Evolutionary conservation across 2,329 filamentous ascomycete species (phyloP).

Genomic region (Pseudocercospora vitis): DNA sequence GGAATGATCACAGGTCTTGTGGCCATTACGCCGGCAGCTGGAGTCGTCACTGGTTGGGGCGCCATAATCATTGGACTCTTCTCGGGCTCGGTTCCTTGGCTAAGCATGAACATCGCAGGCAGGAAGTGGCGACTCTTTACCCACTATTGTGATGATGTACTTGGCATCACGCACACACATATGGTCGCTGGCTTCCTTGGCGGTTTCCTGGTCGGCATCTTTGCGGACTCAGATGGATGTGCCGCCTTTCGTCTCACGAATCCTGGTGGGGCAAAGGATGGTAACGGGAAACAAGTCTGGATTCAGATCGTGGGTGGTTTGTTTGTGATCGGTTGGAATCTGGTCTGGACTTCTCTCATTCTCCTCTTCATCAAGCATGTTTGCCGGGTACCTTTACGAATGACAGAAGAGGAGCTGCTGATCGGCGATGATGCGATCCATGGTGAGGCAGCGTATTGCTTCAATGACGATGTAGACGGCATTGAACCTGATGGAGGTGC

Average conservation of each 20-base stretch:
- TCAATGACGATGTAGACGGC: conserved; percentile 28
- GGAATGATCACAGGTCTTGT: conserved; percentile 56
- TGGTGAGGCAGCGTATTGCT: conserved; percentile 47
- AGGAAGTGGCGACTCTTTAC: conserved; percentile 57
- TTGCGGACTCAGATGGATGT: conserved; percentile 50
- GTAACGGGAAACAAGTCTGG: conserved; percentile 53
- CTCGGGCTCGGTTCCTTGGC: conserved; percentile 50
- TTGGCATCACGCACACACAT: conserved; percentile 54
- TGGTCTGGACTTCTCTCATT: conserved; percentile 53
- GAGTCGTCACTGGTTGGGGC: conserved; percentile 54
- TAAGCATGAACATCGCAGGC: conserved; percentile 52
- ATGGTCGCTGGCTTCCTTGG: conserved; percentile 50
- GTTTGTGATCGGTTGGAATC: conserved; percentile 54
- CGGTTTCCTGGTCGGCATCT: conserved; percentile 50
- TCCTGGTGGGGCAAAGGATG: conserved; percentile 52
- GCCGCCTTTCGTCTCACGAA: conserved; percentile 49
- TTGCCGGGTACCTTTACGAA: conserved; percentile 49
- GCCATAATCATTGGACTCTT: conserved; percentile 51
- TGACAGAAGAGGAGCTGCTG: conserved; percentile 48
- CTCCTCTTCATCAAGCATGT: conserved; percentile 55
- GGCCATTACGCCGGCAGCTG: conserved; percentile 54
- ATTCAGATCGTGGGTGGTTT: conserved; percentile 52
- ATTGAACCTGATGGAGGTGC: conserved; percentile 16
- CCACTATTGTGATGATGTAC: conserved; percentile 56
- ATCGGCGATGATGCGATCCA: conserved; percentile 52